Evolutionary conservation across 2,329 filamentous ascomycete genomes (phyloP).

Genomic region (Fusarium buxicola): DNA sequence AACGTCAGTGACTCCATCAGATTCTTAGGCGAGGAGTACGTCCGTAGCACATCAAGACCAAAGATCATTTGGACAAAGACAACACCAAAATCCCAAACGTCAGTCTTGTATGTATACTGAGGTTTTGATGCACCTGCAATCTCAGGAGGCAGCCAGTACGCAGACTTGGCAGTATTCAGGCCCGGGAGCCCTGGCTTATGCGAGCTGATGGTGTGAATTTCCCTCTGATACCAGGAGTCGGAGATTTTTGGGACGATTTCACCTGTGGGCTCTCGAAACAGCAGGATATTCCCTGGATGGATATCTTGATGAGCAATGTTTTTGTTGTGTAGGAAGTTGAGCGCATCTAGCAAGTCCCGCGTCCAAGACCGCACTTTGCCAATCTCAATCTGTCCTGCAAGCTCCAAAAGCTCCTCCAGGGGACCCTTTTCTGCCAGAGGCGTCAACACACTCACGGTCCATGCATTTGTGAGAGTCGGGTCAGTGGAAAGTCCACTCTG

Average conservation of each 20-base stretch:
- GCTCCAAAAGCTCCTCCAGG: constrained; percentile 82
- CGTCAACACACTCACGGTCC: constrained; percentile 80
- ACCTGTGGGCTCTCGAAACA: constrained; percentile 76
- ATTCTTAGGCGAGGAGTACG: constrained; percentile 81
- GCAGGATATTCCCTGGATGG: constrained; percentile 81
- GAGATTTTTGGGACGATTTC: constrained; percentile 79
- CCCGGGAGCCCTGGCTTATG: constrained; percentile 65
- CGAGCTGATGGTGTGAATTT: constrained; percentile 71
- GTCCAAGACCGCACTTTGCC: constrained; percentile 88
- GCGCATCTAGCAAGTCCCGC: constrained; percentile 88
- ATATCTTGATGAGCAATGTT: constrained; percentile 87
- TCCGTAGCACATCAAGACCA: constrained; percentile 79
- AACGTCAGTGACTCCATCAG: constrained; percentile 78
- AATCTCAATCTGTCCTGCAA: constrained; percentile 78
- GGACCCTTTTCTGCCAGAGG: constrained; percentile 86
- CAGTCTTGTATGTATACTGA: constrained; percentile 80
- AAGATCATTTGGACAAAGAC: constrained; percentile 95
- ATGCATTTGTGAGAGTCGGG: constrained; percentile 56
- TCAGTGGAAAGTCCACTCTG: constrained; percentile 62
- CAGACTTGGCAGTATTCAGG: constrained; percentile 74
- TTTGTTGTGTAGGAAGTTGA: constrained; percentile 87
- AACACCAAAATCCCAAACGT: constrained; percentile 95
- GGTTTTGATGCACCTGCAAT: constrained; percentile 71
- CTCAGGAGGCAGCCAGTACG: constrained; percentile 87
- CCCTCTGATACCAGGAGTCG: constrained; percentile 77